Base-by-base conservation (phyloP, 2,329 filamentous ascomycete genomes). In the Alternaria atra region DNA sequence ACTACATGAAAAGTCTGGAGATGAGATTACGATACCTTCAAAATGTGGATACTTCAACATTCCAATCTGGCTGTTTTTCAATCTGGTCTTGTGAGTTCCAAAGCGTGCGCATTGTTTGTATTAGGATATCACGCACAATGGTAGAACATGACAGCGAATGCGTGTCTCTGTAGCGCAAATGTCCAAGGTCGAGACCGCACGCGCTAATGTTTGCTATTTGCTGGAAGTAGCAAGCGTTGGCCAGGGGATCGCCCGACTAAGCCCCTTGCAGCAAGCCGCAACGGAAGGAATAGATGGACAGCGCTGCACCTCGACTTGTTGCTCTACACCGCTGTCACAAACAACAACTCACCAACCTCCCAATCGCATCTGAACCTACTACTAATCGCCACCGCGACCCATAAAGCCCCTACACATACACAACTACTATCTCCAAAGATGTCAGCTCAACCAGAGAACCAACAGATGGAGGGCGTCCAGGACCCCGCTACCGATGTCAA, bases 401-500 rank as follows among this genome's bases (percentile, higher is more conserved):
- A 52, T 32, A 59, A 52, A 47, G 47, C 7, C 17, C 13, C 39
- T 25, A 62, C 61, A 42, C 44, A 39, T 58, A 58, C 37, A 39
- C 59, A 58, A 58, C 58, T 9, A 35, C 30, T 12, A 35, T 57
- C 58, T 43, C 37, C 27, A 53, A 66, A 55, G 40, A 77, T 79
- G 76, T 72, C 75, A 60, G 75, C 75, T 46, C 73, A 74, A 60
- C 57, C 68, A 32, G 67, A 73, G 50, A 71, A 78, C 64, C 75
- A 78, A 64, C 69, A 76, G 58, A 79, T 78, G 76, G 75, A 76
- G 64, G 76, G 72, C 51, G 70, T 74, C 58, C 75, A 77, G 68
- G 72, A 75, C 59, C 75, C 85, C 65, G 79, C 83, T 64, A 75
- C 79, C 63, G 77, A 83, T 63, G 84, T 84, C 79, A 97, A 97